A percentile compares a stretch with the other conserved stretches of the same genome.
Evolutionary conservation across 306 rosid species (phyloP).

Genomic region (Vigna angularis): DNA sequence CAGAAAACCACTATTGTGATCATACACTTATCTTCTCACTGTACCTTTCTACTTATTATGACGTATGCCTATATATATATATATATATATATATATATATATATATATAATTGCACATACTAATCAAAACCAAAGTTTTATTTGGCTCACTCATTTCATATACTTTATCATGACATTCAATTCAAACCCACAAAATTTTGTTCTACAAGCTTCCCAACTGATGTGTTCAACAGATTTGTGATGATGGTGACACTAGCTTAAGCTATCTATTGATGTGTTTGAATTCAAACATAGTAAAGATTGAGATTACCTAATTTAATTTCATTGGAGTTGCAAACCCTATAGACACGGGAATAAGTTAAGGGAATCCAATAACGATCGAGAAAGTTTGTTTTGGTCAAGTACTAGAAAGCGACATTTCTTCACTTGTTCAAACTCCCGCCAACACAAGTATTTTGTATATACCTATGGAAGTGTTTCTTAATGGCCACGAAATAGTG

Average conservation of each 20-base stretch:
- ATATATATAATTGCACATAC: neutral
- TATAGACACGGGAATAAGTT: conserved; percentile 38
- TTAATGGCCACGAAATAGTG: conserved; percentile 41
- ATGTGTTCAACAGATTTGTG: conserved; percentile 24
- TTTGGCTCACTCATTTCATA: conserved; percentile 35
- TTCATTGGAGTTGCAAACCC: conserved; percentile 47
- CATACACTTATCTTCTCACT: conserved; percentile 43
- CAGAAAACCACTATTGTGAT: conserved; percentile 45
- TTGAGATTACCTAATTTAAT: conserved; percentile 32
- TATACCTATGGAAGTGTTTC: conserved; percentile 24
- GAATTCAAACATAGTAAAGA: conserved; percentile 49
- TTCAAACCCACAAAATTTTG: conserved; percentile 35
- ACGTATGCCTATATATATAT: conserved; percentile 9
- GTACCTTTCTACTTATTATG: conserved; percentile 43
- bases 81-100: neutral
- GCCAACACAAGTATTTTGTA: conserved; percentile 32
- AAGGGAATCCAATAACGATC: conserved; percentile 51
- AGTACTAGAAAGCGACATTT: conserved; percentile 45
- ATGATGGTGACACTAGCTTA: conserved; percentile 50
- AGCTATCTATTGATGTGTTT: conserved; percentile 46
- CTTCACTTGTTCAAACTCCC: conserved; percentile 42
- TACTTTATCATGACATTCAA: conserved; percentile 39
- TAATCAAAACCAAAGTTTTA: conserved; percentile 5
- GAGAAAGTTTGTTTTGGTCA: conserved; percentile 35
- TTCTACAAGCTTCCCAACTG: conserved; percentile 45